Percentiles rank a stretch among this genome's conserved stretches.
Conservation (phyloP, 2,329 filamentous ascomycete genomes). For the Botryotinia calthae region DNA sequence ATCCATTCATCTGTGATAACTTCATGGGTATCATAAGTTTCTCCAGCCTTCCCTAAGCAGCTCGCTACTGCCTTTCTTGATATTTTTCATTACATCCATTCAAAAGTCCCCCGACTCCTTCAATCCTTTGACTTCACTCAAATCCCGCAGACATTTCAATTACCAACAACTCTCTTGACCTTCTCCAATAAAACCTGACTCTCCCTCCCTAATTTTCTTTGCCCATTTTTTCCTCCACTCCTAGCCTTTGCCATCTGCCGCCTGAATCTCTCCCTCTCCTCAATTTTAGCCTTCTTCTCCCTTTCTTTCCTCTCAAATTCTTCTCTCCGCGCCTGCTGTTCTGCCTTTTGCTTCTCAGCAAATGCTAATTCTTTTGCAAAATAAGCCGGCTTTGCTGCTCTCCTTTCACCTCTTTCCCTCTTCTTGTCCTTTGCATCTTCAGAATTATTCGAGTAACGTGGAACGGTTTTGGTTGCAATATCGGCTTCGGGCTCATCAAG, state of each 20-base stretch:
- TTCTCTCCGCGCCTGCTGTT: constrained; percentile 50
- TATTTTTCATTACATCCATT: background rate
- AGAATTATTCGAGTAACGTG: constrained; percentile 3
- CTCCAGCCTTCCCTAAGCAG: background rate
- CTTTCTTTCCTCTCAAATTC: constrained; percentile 53
- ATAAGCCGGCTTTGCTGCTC: constrained; percentile 38
- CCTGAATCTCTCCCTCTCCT: constrained; percentile 51
- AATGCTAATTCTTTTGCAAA: constrained; percentile 40
- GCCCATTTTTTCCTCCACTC: constrained; percentile 61
- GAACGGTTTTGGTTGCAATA: constrained; percentile 19
- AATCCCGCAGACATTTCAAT: constrained; percentile 24
- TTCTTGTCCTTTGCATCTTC: background rate
- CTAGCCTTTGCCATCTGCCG: constrained; percentile 49
- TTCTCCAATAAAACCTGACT: constrained; percentile 64
- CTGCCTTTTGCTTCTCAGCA: constrained; percentile 50
- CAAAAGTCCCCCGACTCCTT: background rate
- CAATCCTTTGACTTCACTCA: background rate
- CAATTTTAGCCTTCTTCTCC: constrained; percentile 56
- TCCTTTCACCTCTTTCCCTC: constrained; percentile 18
- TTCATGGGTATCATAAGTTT: constrained; percentile 21
- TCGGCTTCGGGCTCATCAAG: constrained; percentile 45
- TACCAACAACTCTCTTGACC: constrained; percentile 50
- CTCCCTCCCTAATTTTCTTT: constrained; percentile 66
- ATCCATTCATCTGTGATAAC: constrained; percentile 1
- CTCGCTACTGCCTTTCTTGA: background rate